These are phyloP conservation scores for Pyricularia sp. DNA, from an alignment of 2,329 filamentous ascomycete genomes.

Conservation along the genomic window DNA sequence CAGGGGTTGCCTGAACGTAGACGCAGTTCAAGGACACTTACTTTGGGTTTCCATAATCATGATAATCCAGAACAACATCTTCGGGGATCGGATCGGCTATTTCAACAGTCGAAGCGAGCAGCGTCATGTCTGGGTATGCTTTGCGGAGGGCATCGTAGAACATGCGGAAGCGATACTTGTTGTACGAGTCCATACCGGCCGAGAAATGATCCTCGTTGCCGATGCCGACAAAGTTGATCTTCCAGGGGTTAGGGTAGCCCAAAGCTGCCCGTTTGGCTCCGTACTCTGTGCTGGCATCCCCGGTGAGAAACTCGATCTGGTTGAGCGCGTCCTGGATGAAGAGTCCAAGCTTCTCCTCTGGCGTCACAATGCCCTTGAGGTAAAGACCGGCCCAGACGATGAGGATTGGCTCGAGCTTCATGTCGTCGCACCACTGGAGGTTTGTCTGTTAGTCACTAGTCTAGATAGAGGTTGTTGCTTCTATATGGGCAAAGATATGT, in stretches of 20 bases:
- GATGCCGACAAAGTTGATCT: slow-evolving; percentile 52
- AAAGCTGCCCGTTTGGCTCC: slow-evolving; percentile 48
- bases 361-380: slow-evolving; percentile 27
- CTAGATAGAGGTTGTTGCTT: too few species aligned
- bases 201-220: slow-evolving; percentile 60
- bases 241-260: slow-evolving; percentile 53
- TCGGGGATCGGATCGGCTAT: slow-evolving; percentile 13
- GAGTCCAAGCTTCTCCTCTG: slow-evolving; percentile 32
- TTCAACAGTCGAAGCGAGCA: slow-evolving; percentile 18
- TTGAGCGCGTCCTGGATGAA: slow-evolving; percentile 52
- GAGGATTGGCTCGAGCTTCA: slow-evolving; percentile 17
- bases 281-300: slow-evolving; percentile 41
- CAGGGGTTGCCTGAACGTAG: too few species aligned
- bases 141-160: slow-evolving; percentile 47
- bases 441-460: not conserved
- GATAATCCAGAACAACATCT: slow-evolving; percentile 14
- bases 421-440: not conserved
- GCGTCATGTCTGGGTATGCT: slow-evolving; percentile 15
- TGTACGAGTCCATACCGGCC: slow-evolving; percentile 36
- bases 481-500: too few species aligned
- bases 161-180: slow-evolving; percentile 45
- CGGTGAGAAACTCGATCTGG: slow-evolving; percentile 54
- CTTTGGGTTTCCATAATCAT: slow-evolving; percentile 22
- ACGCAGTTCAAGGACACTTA: not conserved
- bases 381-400: slow-evolving; percentile 44